Evolutionary conservation across 2,329 filamentous ascomycete species (phyloP).

Genomic region (Aspergillus tamarii): DNA sequence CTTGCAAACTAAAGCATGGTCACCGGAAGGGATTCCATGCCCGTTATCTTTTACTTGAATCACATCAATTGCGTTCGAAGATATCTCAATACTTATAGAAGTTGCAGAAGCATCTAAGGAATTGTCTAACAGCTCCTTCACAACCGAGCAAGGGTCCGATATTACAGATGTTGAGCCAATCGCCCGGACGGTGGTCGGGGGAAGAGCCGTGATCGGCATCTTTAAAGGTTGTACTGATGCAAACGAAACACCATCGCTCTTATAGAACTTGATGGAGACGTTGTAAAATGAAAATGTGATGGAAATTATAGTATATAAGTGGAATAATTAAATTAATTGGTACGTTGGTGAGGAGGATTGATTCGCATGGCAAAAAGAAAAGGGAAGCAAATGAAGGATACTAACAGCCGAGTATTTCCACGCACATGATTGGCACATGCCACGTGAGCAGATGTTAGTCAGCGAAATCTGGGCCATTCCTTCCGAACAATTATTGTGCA

Average conservation of each 20-base stretch:
- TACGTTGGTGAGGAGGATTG: neutral
- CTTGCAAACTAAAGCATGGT: conserved; percentile 59
- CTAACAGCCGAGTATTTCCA: conserved; percentile 18
- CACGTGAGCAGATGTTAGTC: conserved; percentile 18
- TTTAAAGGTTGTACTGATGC: conserved; percentile 13
- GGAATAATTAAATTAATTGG: neutral
- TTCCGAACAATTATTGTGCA: neutral
- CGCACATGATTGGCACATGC: conserved; percentile 10
- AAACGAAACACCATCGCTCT: neutral
- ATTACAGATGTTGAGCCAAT: conserved; percentile 63
- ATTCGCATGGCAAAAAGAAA: neutral
- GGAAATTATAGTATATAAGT: conserved; percentile 10
- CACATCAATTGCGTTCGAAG: conserved; percentile 61
- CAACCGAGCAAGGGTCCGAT: conserved; percentile 58
- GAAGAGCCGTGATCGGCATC: conserved; percentile 53
- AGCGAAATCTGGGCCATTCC: neutral
- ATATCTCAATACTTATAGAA: conserved; percentile 61
- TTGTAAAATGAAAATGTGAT: neutral
- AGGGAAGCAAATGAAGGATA: conserved; percentile 2
- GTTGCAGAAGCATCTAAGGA: conserved; percentile 66
- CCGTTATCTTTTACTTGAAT: conserved; percentile 69
- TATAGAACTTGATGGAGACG: too few relatives aligned
- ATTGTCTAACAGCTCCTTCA: conserved; percentile 70
- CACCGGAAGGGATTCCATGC: conserved; percentile 60
- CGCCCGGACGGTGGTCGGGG: conserved; percentile 48